phyloP scores from a whole-genome alignment of 108 stramenopile species.

The Conticribra guillardii region DNA sequence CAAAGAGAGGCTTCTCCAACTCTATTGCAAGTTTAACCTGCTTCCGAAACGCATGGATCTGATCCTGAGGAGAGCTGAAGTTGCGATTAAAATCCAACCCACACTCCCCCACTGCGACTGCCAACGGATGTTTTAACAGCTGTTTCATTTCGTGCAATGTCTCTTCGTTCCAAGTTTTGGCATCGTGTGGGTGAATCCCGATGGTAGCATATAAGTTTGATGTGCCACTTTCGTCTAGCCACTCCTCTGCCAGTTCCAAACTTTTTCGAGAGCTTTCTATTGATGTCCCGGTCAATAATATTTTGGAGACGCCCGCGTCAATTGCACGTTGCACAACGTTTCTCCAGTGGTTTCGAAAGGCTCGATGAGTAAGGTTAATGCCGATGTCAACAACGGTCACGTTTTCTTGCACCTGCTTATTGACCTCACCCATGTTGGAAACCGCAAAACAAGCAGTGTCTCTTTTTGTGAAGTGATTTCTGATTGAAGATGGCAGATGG shows the following conservation, averaged over 20 bases:
- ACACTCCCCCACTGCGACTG: conserved; percentile 57
- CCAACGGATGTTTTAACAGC: conserved; percentile 39
- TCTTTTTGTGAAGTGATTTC: too few relatives aligned
- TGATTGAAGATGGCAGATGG: too few relatives aligned
- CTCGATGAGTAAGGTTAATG: conserved; percentile 53
- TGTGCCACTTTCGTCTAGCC: conserved; percentile 42
- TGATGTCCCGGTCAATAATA: conserved; percentile 51
- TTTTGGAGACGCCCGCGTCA: conserved; percentile 51
- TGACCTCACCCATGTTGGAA: too few relatives aligned
- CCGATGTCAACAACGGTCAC: conserved; percentile 27
- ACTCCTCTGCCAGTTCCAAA: conserved; percentile 42
- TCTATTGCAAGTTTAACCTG: conserved; percentile 53
- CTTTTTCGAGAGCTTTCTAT: conserved; percentile 35
- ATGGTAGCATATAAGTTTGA: conserved; percentile 47
- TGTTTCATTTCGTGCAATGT: conserved; percentile 18
- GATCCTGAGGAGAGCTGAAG: conserved; percentile 44
- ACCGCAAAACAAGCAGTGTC: too few relatives aligned
- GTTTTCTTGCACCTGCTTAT: too few relatives aligned
- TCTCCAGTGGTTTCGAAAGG: conserved; percentile 53
- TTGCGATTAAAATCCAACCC: conserved; percentile 66
- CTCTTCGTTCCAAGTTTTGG: conserved; percentile 42
- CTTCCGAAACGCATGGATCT: conserved; percentile 52
- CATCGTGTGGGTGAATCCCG: conserved; percentile 63
- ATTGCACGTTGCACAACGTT: conserved; percentile 52
- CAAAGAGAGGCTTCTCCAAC: conserved; percentile 51